Base-by-base conservation (phyloP, 352 stramenopile genomes). In the Phytophthora foliorum region DNA sequence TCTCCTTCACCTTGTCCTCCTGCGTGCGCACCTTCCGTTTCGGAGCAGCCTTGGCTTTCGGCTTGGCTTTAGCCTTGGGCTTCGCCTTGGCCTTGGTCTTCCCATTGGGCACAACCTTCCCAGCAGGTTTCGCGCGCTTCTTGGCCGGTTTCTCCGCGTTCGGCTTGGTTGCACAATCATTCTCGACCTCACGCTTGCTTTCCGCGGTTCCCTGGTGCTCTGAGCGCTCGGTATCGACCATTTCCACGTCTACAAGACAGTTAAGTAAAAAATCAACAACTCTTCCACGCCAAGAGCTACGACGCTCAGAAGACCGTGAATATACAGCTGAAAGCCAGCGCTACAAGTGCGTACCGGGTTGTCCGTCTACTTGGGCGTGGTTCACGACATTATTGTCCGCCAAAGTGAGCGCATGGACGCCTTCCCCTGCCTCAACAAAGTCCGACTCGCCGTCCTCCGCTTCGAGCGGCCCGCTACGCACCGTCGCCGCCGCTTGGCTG, bases 21-120 rank as follows among this genome's bases (percentile, higher is more conserved):
- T 80, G 63, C 13, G 80, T 85, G n/a, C 81, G 77, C 22, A 38
- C 50, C 67, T 91, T 92, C 31, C 84, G 86, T 68, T 89, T 89
- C 27, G 87, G 74, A 36, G 74, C 49, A 38, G 78, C 48, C 48
- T 74, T 72, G 6, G 75, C 57, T 49, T 74, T 80, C 9, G 64
- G 52, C 38, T 80, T 84, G 2, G 55, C 25, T 14, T 57, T 53
- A 13, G 57, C 11, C 19, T 70, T 73, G 3, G 67, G 0, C 49
- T 78, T 78, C 10, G 73, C 34, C 48, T 70, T 78, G 13, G 16
- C 19, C 38, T 67, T 71, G 29, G 50, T 51, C 67, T 76, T 66
- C 46, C 54, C 69, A n/a, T 75, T 69, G 19, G 24, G 36, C 22
- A 42, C 45, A 53, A 44, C 60, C 62, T 72, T 75, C 31, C 14